Evolutionary conservation across 1,139 yeast genomes (phyloP), one percentile per base, ranked within the genome.

Genomic region (Yamadazyma conglobata): DNA sequence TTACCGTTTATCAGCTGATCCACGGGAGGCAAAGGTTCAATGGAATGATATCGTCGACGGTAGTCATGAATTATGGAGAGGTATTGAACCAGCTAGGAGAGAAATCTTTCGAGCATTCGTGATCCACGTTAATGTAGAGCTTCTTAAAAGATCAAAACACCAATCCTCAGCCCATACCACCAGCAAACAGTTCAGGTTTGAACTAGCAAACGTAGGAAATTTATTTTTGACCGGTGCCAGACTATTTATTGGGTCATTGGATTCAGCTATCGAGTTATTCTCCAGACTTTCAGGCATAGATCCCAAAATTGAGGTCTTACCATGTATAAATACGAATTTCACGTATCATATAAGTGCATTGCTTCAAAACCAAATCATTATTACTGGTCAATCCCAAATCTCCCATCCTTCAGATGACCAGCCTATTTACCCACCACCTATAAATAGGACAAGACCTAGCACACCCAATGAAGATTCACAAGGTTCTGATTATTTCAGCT

Each of bases 321-420:
- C 96, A 0, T 87, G 95, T 39, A 64, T 88, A 22, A 86, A 83
- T 48, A 84, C 95, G 11, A 85, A 81, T 47, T 85, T 83, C 57
- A 79, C 89, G 13, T 86, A 86, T 44, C 95, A 88, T 49, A 88
- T 89, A 13, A 79, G 93, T 35, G 96, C 96, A 0, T 47, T 73
- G 22, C 61, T 89, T 24, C 63, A 65, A 22, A 75, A 86, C 54
- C 95, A 93, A 1, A 63, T 73, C 6, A 64, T 83, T 3, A 82
- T 89, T 21, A 83, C 93, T 0, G 97, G 97, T n/a, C 97, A 89
- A 54, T 82, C 93, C 3, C 95, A 88, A 48, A 89, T 89, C 6
- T 87, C 96, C 0, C 97, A 89, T 55, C 96, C 96, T 2, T 61
- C 70, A 7, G 51, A 48, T 15, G 41, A 38, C 32, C 32, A 33